Conservation (phyloP, 2,329 filamentous ascomycete genomes). For the Nothopassalora personata region DNA sequence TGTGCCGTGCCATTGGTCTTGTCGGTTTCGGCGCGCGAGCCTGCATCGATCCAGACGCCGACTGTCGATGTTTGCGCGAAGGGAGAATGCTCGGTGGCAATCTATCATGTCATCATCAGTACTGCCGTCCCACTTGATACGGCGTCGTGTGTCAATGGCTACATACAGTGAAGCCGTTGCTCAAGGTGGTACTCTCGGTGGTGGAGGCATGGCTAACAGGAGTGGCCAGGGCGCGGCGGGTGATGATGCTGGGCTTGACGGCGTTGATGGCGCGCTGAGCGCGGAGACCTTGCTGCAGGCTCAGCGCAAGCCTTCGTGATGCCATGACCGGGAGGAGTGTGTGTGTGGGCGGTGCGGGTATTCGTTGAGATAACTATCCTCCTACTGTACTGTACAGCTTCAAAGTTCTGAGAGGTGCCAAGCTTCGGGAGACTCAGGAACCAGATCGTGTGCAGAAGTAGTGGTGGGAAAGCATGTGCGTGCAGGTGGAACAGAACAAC, state of each 20-base stretch:
- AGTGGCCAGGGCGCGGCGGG: slow-evolving; percentile 76
- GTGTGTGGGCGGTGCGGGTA: slow-evolving; percentile 32
- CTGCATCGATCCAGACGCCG: slow-evolving; percentile 98
- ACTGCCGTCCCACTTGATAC: not conserved
- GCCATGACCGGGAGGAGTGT: slow-evolving; percentile 59
- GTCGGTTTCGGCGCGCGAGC: slow-evolving; percentile 94
- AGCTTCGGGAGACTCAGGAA: slow-evolving; percentile 1
- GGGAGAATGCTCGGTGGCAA: slow-evolving; percentile 95
- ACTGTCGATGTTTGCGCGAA: slow-evolving; percentile 98
- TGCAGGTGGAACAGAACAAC: no score
- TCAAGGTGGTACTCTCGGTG: slow-evolving; percentile 92
- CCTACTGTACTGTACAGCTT: no score
- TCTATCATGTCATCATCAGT: slow-evolving; percentile 49
- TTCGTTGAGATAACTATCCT: slow-evolving; percentile 39
- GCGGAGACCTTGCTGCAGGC: slow-evolving; percentile 85
- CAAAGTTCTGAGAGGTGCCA: not conserved
- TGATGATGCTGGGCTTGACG: slow-evolving; percentile 56
- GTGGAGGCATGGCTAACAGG: slow-evolving; percentile 69
- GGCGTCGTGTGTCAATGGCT: slow-evolving; percentile 17
- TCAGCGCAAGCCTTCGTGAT: slow-evolving; percentile 94
- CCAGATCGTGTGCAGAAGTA: not conserved
- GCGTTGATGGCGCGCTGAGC: slow-evolving; percentile 77
- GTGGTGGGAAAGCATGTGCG: not conserved
- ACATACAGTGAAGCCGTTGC: slow-evolving; percentile 91
- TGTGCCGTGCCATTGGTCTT: slow-evolving; percentile 99